These are phyloP conservation scores for Canariomyces notabilis DNA, from an alignment of 2,329 filamentous ascomycete genomes.

Conservation along the genomic window DNA sequence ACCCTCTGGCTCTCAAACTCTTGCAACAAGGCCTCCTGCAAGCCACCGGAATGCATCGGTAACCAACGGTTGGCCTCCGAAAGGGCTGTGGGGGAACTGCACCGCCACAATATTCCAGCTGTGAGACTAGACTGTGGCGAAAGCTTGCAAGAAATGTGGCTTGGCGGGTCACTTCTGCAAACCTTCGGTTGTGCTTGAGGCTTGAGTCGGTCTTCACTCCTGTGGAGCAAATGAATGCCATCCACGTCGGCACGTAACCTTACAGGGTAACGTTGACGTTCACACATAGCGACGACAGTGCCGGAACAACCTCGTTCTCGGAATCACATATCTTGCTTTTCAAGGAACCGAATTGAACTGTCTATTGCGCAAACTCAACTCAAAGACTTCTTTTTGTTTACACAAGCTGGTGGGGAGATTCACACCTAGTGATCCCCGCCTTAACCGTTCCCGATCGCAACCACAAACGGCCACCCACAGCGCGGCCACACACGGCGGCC, in stretches of 20 bases:
- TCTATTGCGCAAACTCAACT: neutral
- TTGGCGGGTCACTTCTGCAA: constrained; percentile 5
- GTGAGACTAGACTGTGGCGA: constrained; percentile 12
- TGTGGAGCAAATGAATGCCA: constrained; percentile 22
- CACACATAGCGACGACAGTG: constrained; percentile 7
- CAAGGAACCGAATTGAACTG: neutral
- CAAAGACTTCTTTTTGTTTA: neutral
- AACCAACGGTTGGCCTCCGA: constrained; percentile 1
- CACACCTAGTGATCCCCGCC: neutral
- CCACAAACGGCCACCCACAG: too few relatives aligned
- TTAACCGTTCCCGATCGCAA: neutral
- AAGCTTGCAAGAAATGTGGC: constrained; percentile 8
- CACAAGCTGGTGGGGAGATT: neutral
- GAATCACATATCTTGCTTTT: constrained; percentile 1
- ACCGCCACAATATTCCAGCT: constrained; percentile 15
- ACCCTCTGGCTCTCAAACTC: neutral
- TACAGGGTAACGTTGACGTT: too few relatives aligned
- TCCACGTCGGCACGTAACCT: constrained; percentile 24
- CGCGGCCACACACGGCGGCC: too few relatives aligned
- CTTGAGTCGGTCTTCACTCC: too few relatives aligned
- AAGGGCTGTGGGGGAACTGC: too few relatives aligned
- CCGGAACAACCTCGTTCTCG: neutral
- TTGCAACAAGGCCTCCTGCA: neutral
- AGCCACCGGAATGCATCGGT: neutral
- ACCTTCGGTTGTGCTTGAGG: constrained; percentile 1